A percentile compares a stretch with the other conserved stretches of the same genome.
Conservation (phyloP, 768 basidiomycete species). For the Mycena leptocephala region DNA sequence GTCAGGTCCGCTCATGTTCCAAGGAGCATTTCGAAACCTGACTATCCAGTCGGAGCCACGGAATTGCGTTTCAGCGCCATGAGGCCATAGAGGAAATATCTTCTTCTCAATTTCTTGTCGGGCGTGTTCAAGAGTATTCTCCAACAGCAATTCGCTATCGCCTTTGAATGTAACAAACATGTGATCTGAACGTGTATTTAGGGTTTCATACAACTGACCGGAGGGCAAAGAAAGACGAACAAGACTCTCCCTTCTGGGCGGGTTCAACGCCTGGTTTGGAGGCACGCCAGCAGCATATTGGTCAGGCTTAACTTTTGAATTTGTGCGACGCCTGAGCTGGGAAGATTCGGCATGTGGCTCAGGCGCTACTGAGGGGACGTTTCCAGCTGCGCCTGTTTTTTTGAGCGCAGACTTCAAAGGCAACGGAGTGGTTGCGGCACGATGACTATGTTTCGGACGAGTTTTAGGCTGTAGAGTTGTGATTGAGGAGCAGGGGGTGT, state of each 20-base stretch:
- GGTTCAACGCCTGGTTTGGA: slow-evolving; percentile 40
- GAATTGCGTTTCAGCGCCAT: slow-evolving; percentile 68
- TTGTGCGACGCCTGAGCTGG: slow-evolving; percentile 59
- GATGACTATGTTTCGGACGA: slow-evolving; percentile 38
- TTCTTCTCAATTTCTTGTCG: slow-evolving; percentile 72
- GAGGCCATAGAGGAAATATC: slow-evolving; percentile 77
- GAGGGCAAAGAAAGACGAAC: slow-evolving; percentile 26
- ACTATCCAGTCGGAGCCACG: slow-evolving; percentile 69
- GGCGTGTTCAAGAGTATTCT: slow-evolving; percentile 65
- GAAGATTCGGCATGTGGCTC: slow-evolving; percentile 40
- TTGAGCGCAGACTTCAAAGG: slow-evolving; percentile 75
- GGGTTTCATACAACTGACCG: background rate
- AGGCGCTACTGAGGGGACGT: slow-evolving; percentile 40
- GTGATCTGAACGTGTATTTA: slow-evolving; percentile 66
- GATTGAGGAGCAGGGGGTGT: slow-evolving; percentile 27
- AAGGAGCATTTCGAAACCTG: slow-evolving; percentile 78
- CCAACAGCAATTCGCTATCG: slow-evolving; percentile 75
- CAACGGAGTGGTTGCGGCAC: slow-evolving; percentile 40
- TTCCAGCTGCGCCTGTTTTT: slow-evolving; percentile 53
- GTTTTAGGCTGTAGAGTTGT: slow-evolving; percentile 30
- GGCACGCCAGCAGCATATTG: slow-evolving; percentile 44
- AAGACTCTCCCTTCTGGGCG: background rate
- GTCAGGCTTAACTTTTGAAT: slow-evolving; percentile 51
- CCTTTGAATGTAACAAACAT: slow-evolving; percentile 81
- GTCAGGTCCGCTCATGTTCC: slow-evolving; percentile 73